A percentile compares a stretch with the other conserved stretches of the same genome.
phyloP scores from a whole-genome alignment of 169 alveolate genomes.

The Plasmodium ovale region DNA sequence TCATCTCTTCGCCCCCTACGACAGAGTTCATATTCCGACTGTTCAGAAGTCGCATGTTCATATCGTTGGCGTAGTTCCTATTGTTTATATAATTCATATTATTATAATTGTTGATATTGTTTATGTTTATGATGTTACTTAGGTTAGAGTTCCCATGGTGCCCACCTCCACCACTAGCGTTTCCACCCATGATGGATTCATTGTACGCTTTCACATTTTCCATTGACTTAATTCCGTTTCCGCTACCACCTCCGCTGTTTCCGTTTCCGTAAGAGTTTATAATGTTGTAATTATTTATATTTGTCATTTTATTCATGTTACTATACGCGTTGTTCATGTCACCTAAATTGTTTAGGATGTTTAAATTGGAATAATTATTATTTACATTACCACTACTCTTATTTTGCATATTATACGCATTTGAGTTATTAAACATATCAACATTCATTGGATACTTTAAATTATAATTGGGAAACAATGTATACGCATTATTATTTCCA shows the following conservation, averaged over 20 bases:
- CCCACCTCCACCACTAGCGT: not conserved
- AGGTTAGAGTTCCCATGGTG: not conserved
- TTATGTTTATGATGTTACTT: slow-evolving; percentile 12
- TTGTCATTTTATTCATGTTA: not conserved
- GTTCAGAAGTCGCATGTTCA: slow-evolving; percentile 32
- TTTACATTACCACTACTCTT: not conserved
- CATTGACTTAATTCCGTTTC: not conserved
- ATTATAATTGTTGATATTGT: slow-evolving; percentile 8
- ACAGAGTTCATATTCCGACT: not conserved
- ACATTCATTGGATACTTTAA: slow-evolving; percentile 54
- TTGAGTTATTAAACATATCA: slow-evolving; percentile 35
- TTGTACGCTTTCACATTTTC: slow-evolving; percentile 3
- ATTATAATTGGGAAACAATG: slow-evolving; percentile 52
- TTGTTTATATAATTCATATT: slow-evolving; percentile 40
- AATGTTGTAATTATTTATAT: slow-evolving; percentile 17
- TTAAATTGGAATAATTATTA: slow-evolving; percentile 14
- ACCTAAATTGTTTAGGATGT: slow-evolving; percentile 4
- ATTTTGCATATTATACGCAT: not conserved
- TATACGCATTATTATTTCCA: slow-evolving; percentile 18
- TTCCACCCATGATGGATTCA: not conserved
- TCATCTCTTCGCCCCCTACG: not conserved
- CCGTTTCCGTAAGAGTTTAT: slow-evolving; percentile 24
- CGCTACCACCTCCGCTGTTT: not conserved
- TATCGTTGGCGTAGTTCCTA: slow-evolving; percentile 15
- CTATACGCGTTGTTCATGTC: not conserved